Base-by-base conservation (phyloP, 2,329 filamentous ascomycete species). In the Cytospora paraplurivora region DNA sequence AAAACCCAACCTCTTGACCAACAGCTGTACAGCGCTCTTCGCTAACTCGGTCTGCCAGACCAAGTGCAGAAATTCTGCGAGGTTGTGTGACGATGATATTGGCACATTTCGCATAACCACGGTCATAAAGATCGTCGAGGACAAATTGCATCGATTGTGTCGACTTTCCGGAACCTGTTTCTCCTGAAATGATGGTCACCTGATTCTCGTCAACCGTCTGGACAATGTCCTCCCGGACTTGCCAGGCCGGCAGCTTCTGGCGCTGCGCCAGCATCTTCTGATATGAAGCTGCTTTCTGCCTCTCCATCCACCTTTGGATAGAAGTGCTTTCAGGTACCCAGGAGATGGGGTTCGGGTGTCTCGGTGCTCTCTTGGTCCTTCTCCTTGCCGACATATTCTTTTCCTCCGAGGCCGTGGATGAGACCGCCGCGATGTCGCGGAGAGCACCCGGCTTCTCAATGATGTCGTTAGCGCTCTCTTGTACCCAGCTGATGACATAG, bases 61-160 rank as follows among this genome's bases (percentile, higher is more conserved):
- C 93, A 11, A 99, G 84, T 1, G 95, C 95, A 34, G 94, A 97
- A 66, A 99, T 98, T 74, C 95, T 87, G 63, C 95, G 88, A 27
- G 95, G 95, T 71, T 99, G 95, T 0, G 95, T 99, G 71, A 96
- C 97, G 65, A 99, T 87, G 67, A 99, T 96, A 71, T 96, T 97
- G 37, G 89, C 91, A 13, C 86, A 86, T 13, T 85, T 85, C 2
- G 94, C 95, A 10, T 96, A 81, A 8, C 88, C 86, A 53, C 85
- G 83, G 66, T 85, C 82, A 70, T 97, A 96, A 67, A 98, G 80
- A 70, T 98, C 92, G 71, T 99, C 95, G 1, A 99, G 82, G 51
- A 99, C 84, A 75, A 98, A 99, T 74, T 99, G 95, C 38, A 98
- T 92, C 2, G 92, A 95, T 75, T 99, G 95, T 0, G 95, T 98